Evolutionary conservation across 495 filamentous ascomycete species (phyloP).

Genomic region (Hyphodiscus hymeniophilus): DNA sequence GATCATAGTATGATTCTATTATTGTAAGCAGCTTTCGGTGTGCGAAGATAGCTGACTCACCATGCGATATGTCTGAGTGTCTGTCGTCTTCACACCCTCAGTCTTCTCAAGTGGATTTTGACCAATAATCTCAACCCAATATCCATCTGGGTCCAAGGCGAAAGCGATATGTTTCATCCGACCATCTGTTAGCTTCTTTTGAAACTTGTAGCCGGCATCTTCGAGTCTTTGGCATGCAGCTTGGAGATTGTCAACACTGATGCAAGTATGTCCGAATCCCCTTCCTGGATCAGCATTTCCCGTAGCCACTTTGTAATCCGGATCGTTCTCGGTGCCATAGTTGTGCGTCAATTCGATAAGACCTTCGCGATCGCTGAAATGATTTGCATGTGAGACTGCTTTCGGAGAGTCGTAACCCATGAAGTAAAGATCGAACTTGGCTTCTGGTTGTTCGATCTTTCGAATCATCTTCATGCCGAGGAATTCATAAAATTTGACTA

Average conservation of each 20-base stretch:
- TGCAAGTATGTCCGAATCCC: constrained; percentile 85
- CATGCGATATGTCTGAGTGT: constrained; percentile 23
- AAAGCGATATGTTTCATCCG: constrained; percentile 88
- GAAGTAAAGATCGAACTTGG: constrained; percentile 88
- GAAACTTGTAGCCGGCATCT: constrained; percentile 83
- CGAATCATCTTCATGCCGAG: constrained; percentile 82
- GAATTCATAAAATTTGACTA: constrained; percentile 89
- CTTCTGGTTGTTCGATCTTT: constrained; percentile 60
- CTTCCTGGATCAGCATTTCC: constrained; percentile 82
- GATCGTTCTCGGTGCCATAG: constrained; percentile 86
- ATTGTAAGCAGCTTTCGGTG: constrained; percentile 14
- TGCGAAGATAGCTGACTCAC: constrained; percentile 37
- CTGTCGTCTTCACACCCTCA: constrained; percentile 20
- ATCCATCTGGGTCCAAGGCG: constrained; percentile 85
- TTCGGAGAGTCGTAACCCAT: constrained; percentile 62
- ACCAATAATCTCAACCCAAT: constrained; percentile 50
- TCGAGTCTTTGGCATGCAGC: constrained; percentile 81
- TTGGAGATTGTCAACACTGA: constrained; percentile 86
- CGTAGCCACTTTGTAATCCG: constrained; percentile 72
- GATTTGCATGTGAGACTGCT: constrained; percentile 50
- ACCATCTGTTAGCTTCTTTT: constrained; percentile 88
- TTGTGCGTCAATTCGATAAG: constrained; percentile 95
- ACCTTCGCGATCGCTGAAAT: constrained; percentile 77
- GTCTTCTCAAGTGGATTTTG: constrained; percentile 25
- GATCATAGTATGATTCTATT: constrained; percentile 83